A percentile compares a stretch with the other conserved stretches of the same genome.
phyloP scores from a whole-genome alignment of 352 stramenopile species.

The Pythium aphanidermatum region DNA sequence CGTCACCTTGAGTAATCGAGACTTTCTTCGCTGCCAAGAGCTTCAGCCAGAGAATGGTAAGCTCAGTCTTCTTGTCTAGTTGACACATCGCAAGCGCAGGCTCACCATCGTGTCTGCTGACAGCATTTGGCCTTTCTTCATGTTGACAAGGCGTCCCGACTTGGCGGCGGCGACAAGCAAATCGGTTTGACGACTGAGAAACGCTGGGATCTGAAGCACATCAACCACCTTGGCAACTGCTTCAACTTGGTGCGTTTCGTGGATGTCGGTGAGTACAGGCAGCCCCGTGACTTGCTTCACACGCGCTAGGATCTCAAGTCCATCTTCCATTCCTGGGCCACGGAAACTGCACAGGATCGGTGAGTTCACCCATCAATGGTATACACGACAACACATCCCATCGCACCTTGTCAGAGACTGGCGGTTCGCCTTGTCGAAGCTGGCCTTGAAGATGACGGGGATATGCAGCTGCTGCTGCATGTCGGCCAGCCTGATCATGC shows the following conservation, averaged over 20 bases:
- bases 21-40: conserved; percentile 73
- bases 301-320: conserved; percentile 64
- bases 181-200: conserved; percentile 87
- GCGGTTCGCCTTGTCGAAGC: conserved; percentile 88
- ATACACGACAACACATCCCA: no score
- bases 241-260: conserved; percentile 78
- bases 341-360: conserved; percentile 64
- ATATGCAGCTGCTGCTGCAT: conserved; percentile 57
- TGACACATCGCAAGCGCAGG: background rate
- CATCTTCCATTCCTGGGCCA: conserved; percentile 60
- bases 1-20: conserved; percentile 45
- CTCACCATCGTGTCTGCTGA: conserved; percentile 75
- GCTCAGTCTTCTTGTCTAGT: no score
- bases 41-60: no score
- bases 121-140: conserved; percentile 89
- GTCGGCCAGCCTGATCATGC: conserved; percentile 31
- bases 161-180: conserved; percentile 70
- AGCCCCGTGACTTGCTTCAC: conserved; percentile 70
- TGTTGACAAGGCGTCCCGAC: conserved; percentile 74
- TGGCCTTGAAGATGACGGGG: conserved; percentile 85
- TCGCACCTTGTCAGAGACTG: conserved; percentile 59
- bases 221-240: conserved; percentile 65
- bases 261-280: conserved; percentile 79
- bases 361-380: no score
- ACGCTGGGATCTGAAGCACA: conserved; percentile 85